A percentile compares a stretch with the other conserved stretches of the same genome.
phyloP scores from a whole-genome alignment of 1,139 yeast genomes.

The Torulaspora globosa region DNA sequence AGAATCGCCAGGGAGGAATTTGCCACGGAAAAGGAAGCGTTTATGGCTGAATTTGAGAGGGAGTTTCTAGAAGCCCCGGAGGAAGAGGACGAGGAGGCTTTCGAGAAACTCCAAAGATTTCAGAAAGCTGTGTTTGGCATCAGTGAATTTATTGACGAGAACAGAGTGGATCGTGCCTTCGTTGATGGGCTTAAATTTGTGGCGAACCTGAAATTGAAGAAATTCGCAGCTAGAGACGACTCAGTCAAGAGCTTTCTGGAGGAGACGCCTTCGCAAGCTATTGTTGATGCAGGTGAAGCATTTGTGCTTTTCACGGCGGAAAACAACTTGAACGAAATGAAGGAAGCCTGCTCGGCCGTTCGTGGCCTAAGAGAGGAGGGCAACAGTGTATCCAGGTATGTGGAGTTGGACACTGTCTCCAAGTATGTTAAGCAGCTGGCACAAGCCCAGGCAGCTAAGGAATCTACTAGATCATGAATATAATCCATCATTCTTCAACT shows the following conservation, averaged over 20 bases:
- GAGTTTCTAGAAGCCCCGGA: constrained; percentile 56
- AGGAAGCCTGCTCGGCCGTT: constrained; percentile 54
- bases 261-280: constrained; percentile 19
- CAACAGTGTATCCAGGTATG: constrained; percentile 33
- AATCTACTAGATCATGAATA: constrained; percentile 5
- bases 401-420: constrained; percentile 37
- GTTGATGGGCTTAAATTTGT: constrained; percentile 64
- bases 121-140: constrained; percentile 82
- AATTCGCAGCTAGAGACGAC: constrained; percentile 39
- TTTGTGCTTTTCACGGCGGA: constrained; percentile 48
- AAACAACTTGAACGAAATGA: constrained; percentile 43
- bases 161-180: constrained; percentile 55
- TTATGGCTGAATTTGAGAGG: constrained; percentile 54
- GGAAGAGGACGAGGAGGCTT: constrained; percentile 55
- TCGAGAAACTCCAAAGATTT: constrained; percentile 68
- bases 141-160: constrained; percentile 48
- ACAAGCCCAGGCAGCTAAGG: constrained; percentile 12
- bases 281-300: constrained; percentile 49
- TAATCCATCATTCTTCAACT: not conserved
- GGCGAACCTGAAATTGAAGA: constrained; percentile 60
- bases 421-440: constrained; percentile 31
- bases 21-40: constrained; percentile 42
- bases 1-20: constrained; percentile 55
- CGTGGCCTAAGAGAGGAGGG: constrained; percentile 37
- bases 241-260: constrained; percentile 24